Base-by-base conservation (phyloP, 1,284 basidiomycete species). In the Sphagnurus paluster region DNA sequence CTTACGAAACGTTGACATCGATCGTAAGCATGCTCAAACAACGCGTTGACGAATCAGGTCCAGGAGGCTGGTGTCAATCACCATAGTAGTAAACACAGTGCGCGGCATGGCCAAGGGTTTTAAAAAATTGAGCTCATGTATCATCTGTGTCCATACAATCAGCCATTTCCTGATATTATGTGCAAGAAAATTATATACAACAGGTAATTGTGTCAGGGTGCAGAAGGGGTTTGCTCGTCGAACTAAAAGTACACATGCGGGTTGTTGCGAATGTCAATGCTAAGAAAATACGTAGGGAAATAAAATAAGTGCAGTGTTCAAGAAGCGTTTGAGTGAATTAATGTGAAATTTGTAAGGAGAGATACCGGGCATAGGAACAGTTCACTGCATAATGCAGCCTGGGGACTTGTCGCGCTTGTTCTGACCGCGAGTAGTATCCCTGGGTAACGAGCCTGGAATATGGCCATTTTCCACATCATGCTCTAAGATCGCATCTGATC, bases 401-500 rank as follows among this genome's bases (percentile, higher is more conserved):
- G 63, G 60, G 13, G 70, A 64, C 48, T 71, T 75, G 40, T 70
- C 68, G 44, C 62, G 64, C 65, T 74, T 79, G 65, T 69, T 71
- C 49, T 66, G 63, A 49, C 62, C 65, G 19, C 60, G 63, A 30
- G 58, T n/a, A n/a, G n/a, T 44, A 37, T 71, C 68, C 10, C 48
- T 49, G 1, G 65, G 56, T 36, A 70, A 48, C n/a, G 61, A 57
- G 7, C 69, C 72, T 23, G 69, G 68, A 20, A 71, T 53, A 46
- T 50, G 52, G 21, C 56, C 54, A 8, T 32, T 37, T 16, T 44
- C 42, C 34, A 56, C 60, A 34, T 60, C 56, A 33, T 56, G 50
- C 3, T 55, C 61, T 42, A 52, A 56, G 47, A 47, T 52, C 34
- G 56, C 53, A 30, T 56, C 58, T 4, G 63, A 60, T 33, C 58